Conservation (phyloP, 306 rosid genomes). For the Cucumis hystrix region DNA sequence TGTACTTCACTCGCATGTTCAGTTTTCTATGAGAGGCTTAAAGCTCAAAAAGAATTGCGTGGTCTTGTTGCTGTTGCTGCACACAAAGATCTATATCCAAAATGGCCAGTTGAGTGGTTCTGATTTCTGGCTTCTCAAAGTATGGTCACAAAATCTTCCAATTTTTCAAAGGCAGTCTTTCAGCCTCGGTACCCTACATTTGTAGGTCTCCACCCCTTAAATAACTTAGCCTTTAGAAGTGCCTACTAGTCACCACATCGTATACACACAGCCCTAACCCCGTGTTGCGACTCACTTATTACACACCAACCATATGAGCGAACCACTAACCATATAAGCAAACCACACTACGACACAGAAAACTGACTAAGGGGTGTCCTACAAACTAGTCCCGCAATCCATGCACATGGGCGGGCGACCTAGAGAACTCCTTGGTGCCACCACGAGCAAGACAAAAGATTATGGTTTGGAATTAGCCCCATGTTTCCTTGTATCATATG, state of each 20-base stretch:
- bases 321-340: too few species aligned
- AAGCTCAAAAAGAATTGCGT: conserved; percentile 71
- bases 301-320: too few species aligned
- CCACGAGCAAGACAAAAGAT: too few species aligned
- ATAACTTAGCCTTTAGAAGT: not conserved
- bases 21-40: conserved; percentile 72
- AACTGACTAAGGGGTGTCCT: too few species aligned
- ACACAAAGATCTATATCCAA: conserved; percentile 52
- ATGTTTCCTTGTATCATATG: not conserved
- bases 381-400: too few species aligned
- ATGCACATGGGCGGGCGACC: too few species aligned
- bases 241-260: not conserved
- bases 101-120: conserved; percentile 70
- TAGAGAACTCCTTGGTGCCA: too few species aligned
- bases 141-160: not conserved
- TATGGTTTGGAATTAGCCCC: too few species aligned
- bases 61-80: conserved; percentile 62
- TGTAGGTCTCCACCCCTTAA: not conserved
- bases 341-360: too few species aligned
- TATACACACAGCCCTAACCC: not conserved
- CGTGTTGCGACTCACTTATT: too few species aligned
- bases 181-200: not conserved
- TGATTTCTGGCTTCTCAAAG: conserved; percentile 9
- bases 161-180: not conserved
- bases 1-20: conserved; percentile 78